These are phyloP conservation scores for Draba incana DNA, from an alignment of 345 rosid species.

Conservation along the genomic window DNA sequence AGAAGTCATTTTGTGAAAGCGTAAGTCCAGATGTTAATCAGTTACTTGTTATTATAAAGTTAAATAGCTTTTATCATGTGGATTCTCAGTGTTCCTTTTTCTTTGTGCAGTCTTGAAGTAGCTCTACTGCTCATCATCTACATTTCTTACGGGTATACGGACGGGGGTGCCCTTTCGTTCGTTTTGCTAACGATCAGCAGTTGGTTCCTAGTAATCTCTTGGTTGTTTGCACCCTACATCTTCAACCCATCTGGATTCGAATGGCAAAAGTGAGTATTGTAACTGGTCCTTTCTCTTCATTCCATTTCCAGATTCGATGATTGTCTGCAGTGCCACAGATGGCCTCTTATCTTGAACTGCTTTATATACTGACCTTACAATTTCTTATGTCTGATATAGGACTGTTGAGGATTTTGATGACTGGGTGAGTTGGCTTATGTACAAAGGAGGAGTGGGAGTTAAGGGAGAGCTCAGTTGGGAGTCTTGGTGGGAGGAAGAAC, in stretches of 20 bases:
- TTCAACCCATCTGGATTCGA: slow-evolving; percentile 99
- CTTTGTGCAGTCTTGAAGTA: slow-evolving; percentile 80
- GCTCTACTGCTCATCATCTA: slow-evolving; percentile 90
- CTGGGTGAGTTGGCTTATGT: slow-evolving; percentile 96
- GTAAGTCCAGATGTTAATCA: slow-evolving; percentile 52
- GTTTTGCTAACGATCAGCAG: slow-evolving; percentile 87
- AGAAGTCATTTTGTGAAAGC: slow-evolving; percentile 99
- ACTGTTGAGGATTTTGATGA: slow-evolving; percentile 99
- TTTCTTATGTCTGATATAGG: slow-evolving; percentile 49
- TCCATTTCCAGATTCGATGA: slow-evolving; percentile 4
- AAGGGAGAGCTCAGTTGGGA: slow-evolving; percentile 99
- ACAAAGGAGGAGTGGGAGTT: slow-evolving; percentile 98
- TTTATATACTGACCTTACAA: slow-evolving; percentile 2
- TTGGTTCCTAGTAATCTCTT: slow-evolving; percentile 97
- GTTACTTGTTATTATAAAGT: slow-evolving; percentile 20
- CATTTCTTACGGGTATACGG: slow-evolving; percentile 88
- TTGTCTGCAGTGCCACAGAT: slow-evolving; percentile 17
- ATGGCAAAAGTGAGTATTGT: slow-evolving; percentile 90
- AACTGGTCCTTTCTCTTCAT: slow-evolving; percentile 22
- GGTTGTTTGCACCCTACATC: slow-evolving; percentile 99
- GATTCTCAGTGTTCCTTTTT: slow-evolving; percentile 18
- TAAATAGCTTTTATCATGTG: slow-evolving; percentile 1
- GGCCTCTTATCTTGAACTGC: slow-evolving; percentile 4
- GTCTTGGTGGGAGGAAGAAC: slow-evolving; percentile 99
- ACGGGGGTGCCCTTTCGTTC: slow-evolving; percentile 74